Evolutionary conservation across 116 monocot species (phyloP).

Genomic region (Posidonia oceanica): DNA sequence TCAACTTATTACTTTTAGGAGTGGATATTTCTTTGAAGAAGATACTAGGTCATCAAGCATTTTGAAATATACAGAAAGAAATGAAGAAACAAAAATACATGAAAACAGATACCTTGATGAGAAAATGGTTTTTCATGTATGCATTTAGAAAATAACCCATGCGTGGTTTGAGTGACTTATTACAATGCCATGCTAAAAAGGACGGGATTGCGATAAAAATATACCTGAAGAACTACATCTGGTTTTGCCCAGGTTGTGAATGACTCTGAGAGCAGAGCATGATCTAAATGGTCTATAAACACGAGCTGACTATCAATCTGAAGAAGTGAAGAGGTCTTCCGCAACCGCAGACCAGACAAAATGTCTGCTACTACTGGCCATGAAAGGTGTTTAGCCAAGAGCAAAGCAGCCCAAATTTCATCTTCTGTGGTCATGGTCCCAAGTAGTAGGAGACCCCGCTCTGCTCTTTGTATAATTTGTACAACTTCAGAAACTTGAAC

Average conservation of each 20-base stretch:
- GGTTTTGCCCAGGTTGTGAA: slow-evolving; percentile 48
- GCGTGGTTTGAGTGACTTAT: too few species aligned
- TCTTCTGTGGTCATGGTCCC: slow-evolving; percentile 61
- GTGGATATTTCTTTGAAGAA: too few species aligned
- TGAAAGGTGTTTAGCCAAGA: slow-evolving; percentile 60
- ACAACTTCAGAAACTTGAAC: slow-evolving; percentile 36
- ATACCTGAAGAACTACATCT: slow-evolving; percentile 87
- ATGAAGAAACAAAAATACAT: too few species aligned
- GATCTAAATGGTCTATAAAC: slow-evolving; percentile 83
- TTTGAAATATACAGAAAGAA: too few species aligned
- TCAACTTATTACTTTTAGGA: too few species aligned
- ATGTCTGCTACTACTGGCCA: slow-evolving; percentile 84
- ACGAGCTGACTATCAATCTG: slow-evolving; percentile 29
- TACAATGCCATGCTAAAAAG: not conserved
- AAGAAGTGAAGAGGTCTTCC: slow-evolving; percentile 31
- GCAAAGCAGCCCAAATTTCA: slow-evolving; percentile 77
- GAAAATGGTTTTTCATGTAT: too few species aligned
- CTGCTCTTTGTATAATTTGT: slow-evolving; percentile 45
- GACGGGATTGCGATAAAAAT: not conserved
- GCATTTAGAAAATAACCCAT: too few species aligned
- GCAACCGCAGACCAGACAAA: slow-evolving; percentile 63
- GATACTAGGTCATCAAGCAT: too few species aligned
- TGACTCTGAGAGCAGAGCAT: slow-evolving; percentile 61
- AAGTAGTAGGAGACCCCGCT: slow-evolving; percentile 54
- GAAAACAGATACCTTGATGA: too few species aligned